Evolutionary conservation across 148 eudicot species (phyloP).

Genomic region (Vaccinium corymbosum): DNA sequence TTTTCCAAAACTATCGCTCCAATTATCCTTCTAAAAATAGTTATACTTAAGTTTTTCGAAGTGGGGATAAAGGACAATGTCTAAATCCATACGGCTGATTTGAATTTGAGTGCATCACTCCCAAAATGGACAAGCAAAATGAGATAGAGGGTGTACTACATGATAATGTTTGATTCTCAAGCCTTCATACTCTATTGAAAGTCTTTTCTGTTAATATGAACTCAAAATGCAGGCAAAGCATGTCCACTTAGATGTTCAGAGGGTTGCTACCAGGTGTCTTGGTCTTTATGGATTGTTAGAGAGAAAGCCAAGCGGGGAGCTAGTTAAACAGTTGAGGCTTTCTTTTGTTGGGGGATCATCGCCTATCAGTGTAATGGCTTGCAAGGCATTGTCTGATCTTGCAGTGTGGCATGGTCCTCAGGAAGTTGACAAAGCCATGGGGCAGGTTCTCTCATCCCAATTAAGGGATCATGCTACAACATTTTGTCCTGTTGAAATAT

Average conservation of each 20-base stretch:
- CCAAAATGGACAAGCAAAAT: neutral
- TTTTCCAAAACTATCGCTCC: neutral
- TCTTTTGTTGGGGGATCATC: slow-evolving; percentile 68
- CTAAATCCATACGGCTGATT: neutral
- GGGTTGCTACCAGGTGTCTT: slow-evolving; percentile 82
- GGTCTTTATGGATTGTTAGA: slow-evolving; percentile 86
- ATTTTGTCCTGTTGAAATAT: slow-evolving; percentile 27
- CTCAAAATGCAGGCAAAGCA: slow-evolving; percentile 70
- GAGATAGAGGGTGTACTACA: neutral
- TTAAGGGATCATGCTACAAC: slow-evolving; percentile 24
- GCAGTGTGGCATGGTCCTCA: slow-evolving; percentile 90
- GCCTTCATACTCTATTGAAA: neutral
- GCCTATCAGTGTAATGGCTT: slow-evolving; percentile 58
- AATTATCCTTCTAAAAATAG: neutral
- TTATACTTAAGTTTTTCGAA: neutral
- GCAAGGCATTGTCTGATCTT: slow-evolving; percentile 82
- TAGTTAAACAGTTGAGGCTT: slow-evolving; percentile 64
- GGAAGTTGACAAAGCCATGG: slow-evolving; percentile 67
- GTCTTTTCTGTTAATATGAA: neutral
- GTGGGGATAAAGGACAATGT: neutral
- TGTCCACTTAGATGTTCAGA: slow-evolving; percentile 79
- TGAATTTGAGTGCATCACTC: neutral
- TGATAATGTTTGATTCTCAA: neutral
- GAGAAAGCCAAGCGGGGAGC: slow-evolving; percentile 60
- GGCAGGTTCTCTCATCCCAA: slow-evolving; percentile 43